Evolutionary conservation across 352 stramenopile genomes (phyloP), one percentile per base, ranked within the genome.

Genomic region (Phytophthora chlamydospora): DNA sequence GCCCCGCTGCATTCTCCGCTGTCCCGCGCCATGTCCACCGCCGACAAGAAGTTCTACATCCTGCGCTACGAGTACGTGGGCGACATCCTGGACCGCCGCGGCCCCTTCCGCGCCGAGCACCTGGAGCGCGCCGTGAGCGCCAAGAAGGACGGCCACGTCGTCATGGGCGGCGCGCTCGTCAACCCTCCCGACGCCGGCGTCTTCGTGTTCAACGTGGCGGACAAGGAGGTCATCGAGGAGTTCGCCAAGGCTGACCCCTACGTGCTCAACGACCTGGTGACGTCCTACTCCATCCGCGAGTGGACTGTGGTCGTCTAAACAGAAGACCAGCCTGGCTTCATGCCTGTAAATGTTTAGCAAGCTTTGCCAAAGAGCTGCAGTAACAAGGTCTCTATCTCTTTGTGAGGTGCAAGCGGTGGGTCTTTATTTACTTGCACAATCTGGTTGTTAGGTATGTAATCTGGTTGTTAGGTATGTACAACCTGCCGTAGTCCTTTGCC

Each of bases 1-100:
- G 60, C 63, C 12, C 43, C 42, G 21, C 40, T 58, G 33, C 41
- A 24, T 16, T 60, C 46, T 14, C 34, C 49, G 33, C 38, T 65
- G 9, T 48, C 35, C 24, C 60, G 71, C 59, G 50, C 75, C 56
- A 81, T 88, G 68, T 70, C 72, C n/a, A 27, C 51, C 6, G 44
- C 55, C 50, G 65, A 80, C 55, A 88, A 84, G 63, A 88, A 89
- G 58, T 81, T 75, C 36, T 92, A 75, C 69, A 75, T 93, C 42
- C 66, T 93, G 35, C 80, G 72, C 36, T 91, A 93, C 68, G 74
- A 83, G 44, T 91, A 93, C 70, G 73, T 85, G 51, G 49, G 73
- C n/a, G 82, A 90, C 47, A 91, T 91, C 51, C 67, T 90, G 36
- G 73, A 91, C 44, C 88, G 87, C 52, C 80, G 84, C 50, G 75